phyloP scores from a whole-genome alignment of 306 rosid species.

The Echinosophora koreensis region DNA sequence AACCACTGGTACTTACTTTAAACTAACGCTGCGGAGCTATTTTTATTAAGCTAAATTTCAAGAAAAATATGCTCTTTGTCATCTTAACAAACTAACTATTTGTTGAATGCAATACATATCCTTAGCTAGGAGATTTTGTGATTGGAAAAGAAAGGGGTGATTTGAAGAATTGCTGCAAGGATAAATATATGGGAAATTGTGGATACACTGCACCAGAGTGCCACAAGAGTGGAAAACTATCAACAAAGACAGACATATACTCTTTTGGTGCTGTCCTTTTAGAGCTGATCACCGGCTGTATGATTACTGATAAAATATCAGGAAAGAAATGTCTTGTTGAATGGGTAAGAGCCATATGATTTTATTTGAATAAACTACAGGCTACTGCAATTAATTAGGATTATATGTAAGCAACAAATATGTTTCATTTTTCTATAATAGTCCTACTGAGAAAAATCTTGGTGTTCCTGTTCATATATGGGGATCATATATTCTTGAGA shows the following conservation, averaged over 20 bases:
- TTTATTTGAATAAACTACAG: not conserved
- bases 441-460: not conserved
- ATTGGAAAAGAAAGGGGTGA: constrained; percentile 46
- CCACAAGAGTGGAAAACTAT: constrained; percentile 48
- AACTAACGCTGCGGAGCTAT: constrained; percentile 15
- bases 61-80: not conserved
- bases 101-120: constrained; percentile 9
- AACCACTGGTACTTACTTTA: constrained; percentile 64
- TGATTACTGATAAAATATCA: constrained; percentile 36
- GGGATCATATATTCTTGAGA: not conserved
- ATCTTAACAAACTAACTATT: constrained; percentile 10
- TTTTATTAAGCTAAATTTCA: too few relatives aligned
- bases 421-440: constrained; percentile 4
- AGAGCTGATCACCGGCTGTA: constrained; percentile 53
- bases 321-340: constrained; percentile 44
- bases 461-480: not conserved
- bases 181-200: constrained; percentile 16
- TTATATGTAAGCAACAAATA: not conserved
- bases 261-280: constrained; percentile 56
- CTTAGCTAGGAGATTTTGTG: constrained; percentile 56
- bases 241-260: constrained; percentile 54
- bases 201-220: constrained; percentile 54
- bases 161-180: constrained; percentile 35
- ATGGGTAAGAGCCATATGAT: constrained; percentile 46
- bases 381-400: not conserved